phyloP scores from a whole-genome alignment of 192 early-diverging fungal genomes.

The Backusella mclennaniae region DNA sequence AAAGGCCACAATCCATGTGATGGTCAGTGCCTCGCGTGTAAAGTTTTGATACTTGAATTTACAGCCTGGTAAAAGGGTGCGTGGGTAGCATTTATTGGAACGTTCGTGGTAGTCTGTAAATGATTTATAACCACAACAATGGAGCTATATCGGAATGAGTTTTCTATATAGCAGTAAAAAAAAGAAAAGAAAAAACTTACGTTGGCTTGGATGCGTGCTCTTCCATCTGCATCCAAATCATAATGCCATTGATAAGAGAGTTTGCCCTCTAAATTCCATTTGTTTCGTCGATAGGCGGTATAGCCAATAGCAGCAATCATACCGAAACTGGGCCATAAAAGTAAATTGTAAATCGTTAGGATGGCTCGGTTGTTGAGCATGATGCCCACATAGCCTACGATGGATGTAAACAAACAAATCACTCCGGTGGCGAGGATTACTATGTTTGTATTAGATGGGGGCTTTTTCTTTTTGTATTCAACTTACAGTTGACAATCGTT shows the following conservation, averaged over 20 bases:
- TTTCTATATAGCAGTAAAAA: not conserved
- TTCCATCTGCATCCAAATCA: constrained; percentile 3
- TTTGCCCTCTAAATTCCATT: constrained; percentile 30
- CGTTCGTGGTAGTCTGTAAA: constrained; percentile 44
- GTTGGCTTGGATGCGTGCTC: constrained; percentile 30
- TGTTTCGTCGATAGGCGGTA: constrained; percentile 36
- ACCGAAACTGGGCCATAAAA: constrained; percentile 49
- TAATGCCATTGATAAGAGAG: constrained; percentile 38
- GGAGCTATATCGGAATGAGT: constrained; percentile 21
- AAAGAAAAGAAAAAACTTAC: not conserved
- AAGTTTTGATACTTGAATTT: constrained; percentile 39
- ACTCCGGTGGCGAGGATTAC: constrained; percentile 36
- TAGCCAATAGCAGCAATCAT: constrained; percentile 47
- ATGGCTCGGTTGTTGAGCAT: constrained; percentile 46
- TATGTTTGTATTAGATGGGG: not conserved
- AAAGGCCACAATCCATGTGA: constrained; percentile 44
- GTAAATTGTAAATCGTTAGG: constrained; percentile 37
- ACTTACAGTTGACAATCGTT: constrained; percentile 25
- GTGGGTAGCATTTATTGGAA: constrained; percentile 49
- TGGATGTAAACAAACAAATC: constrained; percentile 32
- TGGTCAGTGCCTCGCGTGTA: constrained; percentile 32
- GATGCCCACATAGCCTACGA: constrained; percentile 46
- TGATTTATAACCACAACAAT: constrained; percentile 49
- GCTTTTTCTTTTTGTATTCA: too few species aligned
- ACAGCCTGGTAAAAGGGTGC: constrained; percentile 45